Evolutionary conservation across 371 early-diverging fungal species (phyloP), one percentile per base, ranked within the genome.

Genomic region (Sporodiniella umbellata): DNA sequence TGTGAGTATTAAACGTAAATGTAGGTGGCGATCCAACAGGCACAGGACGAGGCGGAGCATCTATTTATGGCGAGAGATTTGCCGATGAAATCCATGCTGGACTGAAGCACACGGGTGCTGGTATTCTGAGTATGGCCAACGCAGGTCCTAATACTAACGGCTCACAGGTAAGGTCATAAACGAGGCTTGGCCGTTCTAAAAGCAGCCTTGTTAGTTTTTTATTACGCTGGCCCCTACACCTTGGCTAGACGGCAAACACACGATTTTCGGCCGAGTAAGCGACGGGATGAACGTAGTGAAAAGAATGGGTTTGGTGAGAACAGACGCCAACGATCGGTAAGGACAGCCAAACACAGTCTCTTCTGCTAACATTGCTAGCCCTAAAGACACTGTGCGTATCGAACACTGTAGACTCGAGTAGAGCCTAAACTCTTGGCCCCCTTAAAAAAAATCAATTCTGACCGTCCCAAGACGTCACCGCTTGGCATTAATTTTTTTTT

Each of bases 111-210:
- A 80, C 86, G n/a, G 86, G 84, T 35, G 84, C 84, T 49, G 91
- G 90, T 23, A 83, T 88, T 53, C 60, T 86, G 11, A 83, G 83
- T 58, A 94, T 94, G 94, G 94, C 94, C 18, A 94, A 94, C 66
- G 53, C 84, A 35, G 94, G 94, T 7, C 83, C 83, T 39, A 83
- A 92, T 55, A 88, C 92, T 5, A 93, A 93, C 58, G 89, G 91
- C 39, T 87, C 92, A 63, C 86, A 85, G 62, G 84, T 79, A 70
- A 4, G 40, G 22, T 2, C 22, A 33, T 38, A 28, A 19, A 21
- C 25, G 38, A 21, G 15, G 1, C 1, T 21, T 15, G 26, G 15
- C 7, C 4, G 28, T 21, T 4, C 0, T 23, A 14, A 15, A 47
- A 14, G 14, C 31, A 4, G 8, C 23, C 15, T 14, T 19, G 22